phyloP scores from a whole-genome alignment of 148 eudicot genomes.

The Hydrangea macrophylla region DNA sequence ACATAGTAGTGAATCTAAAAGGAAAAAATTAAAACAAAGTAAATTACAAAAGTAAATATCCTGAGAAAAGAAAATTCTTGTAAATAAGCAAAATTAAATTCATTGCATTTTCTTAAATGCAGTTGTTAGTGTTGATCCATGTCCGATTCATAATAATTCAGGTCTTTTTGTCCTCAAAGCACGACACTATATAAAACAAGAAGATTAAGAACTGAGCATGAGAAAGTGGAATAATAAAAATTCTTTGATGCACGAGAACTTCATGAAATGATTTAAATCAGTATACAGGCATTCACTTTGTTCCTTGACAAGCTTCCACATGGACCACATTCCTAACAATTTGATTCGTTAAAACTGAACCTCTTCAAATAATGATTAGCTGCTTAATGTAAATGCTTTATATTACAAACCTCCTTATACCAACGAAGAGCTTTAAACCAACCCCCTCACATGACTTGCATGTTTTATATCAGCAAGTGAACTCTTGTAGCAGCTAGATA shows the following conservation, averaged over 20 bases:
- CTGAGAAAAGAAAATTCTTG: background rate
- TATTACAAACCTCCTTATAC: background rate
- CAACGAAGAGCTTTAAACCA: background rate
- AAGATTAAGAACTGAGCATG: background rate
- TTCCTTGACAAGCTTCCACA: background rate
- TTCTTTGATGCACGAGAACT: background rate
- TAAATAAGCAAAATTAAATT: background rate
- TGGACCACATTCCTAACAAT: background rate
- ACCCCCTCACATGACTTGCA: background rate
- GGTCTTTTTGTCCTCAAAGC: background rate
- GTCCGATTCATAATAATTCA: background rate
- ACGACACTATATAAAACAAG: background rate
- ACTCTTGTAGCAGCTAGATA: background rate
- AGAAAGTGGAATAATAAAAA: background rate
- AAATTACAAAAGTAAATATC: slow-evolving; percentile 12
- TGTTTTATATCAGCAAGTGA: background rate
- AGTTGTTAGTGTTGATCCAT: background rate
- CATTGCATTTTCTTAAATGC: background rate
- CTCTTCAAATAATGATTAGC: background rate
- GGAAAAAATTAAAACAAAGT: too few relatives aligned
- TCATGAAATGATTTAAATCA: background rate
- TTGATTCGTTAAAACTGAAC: background rate
- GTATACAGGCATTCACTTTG: background rate
- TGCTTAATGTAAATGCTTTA: background rate
- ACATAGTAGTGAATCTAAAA: slow-evolving; percentile 81